These are phyloP conservation scores for Umbelopsis ramanniana DNA, from an alignment of 192 early-diverging fungal genomes.

Conservation along the genomic window DNA sequence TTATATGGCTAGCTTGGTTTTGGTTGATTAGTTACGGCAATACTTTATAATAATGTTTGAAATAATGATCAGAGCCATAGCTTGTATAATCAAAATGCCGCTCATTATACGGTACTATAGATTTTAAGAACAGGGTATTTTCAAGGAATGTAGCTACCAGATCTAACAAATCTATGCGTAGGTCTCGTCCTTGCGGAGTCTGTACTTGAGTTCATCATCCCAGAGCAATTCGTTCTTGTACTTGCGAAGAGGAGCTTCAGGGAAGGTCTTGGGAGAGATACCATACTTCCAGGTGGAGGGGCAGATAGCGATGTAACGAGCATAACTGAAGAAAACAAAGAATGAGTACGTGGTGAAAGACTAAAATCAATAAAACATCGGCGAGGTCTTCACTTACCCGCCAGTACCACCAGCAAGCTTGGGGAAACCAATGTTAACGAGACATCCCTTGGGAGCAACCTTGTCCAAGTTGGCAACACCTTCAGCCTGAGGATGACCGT, in stretches of 20 bases:
- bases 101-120: too few species aligned
- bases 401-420: constrained; percentile 53
- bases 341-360: not conserved
- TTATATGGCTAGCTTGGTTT: too few species aligned
- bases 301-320: constrained; percentile 54
- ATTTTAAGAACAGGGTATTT: too few species aligned
- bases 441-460: constrained; percentile 51
- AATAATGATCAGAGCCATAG: too few species aligned
- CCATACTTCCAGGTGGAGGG: constrained; percentile 43
- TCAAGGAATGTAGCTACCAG: not conserved
- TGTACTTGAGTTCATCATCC: constrained; percentile 25
- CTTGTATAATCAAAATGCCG: too few species aligned
- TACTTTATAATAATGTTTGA: too few species aligned
- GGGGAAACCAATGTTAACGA: constrained; percentile 53
- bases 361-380: not conserved
- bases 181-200: constrained; percentile 13
- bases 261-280: constrained; percentile 36
- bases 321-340: constrained; percentile 37
- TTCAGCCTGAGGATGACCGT: constrained; percentile 54
- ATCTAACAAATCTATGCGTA: constrained; percentile 11
- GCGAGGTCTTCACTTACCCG: constrained; percentile 15
- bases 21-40: too few species aligned
- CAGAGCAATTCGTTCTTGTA: constrained; percentile 41
- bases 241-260: constrained; percentile 48
- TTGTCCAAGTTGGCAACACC: constrained; percentile 52